Evolutionary conservation across 1,284 basidiomycete genomes (phyloP).

Genomic region (Inonotus hispidus): DNA sequence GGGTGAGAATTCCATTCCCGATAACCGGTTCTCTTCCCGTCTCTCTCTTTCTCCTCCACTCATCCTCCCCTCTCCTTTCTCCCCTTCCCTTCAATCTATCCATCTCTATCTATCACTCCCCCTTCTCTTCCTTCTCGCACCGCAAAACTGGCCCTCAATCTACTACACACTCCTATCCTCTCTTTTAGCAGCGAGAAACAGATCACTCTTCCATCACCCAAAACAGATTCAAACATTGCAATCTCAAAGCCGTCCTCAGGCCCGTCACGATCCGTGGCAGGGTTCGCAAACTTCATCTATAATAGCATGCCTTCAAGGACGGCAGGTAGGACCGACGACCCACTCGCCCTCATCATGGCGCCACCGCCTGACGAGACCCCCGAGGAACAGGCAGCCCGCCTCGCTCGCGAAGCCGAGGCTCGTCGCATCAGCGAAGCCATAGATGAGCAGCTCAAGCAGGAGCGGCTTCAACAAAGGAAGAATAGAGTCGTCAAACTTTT

Average conservation of each 20-base stretch:
- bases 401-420: conserved; percentile 41
- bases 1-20: too few species aligned
- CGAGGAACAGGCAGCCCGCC: conserved; percentile 37
- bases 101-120: too few species aligned
- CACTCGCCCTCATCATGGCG: conserved; percentile 28
- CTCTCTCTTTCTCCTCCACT: too few species aligned
- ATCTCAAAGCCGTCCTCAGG: background rate
- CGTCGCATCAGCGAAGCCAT: conserved; percentile 45
- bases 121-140: too few species aligned
- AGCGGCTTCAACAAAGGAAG: conserved; percentile 46
- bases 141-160: too few species aligned
- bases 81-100: too few species aligned
- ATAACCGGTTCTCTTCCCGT: too few species aligned
- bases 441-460: conserved; percentile 48
- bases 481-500: conserved; percentile 58
- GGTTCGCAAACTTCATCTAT: conserved; percentile 7
- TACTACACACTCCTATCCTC: too few species aligned
- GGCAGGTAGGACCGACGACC: conserved; percentile 27
- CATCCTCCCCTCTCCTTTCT: too few species aligned
- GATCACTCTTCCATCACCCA: too few species aligned
- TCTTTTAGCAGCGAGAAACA: too few species aligned
- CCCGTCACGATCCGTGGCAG: background rate
- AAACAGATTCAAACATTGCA: too few species aligned
- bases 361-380: conserved; percentile 40
- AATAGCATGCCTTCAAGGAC: conserved; percentile 4